Conservation (phyloP, 495 filamentous ascomycete genomes). For the Aspergillus indologenus region DNA sequence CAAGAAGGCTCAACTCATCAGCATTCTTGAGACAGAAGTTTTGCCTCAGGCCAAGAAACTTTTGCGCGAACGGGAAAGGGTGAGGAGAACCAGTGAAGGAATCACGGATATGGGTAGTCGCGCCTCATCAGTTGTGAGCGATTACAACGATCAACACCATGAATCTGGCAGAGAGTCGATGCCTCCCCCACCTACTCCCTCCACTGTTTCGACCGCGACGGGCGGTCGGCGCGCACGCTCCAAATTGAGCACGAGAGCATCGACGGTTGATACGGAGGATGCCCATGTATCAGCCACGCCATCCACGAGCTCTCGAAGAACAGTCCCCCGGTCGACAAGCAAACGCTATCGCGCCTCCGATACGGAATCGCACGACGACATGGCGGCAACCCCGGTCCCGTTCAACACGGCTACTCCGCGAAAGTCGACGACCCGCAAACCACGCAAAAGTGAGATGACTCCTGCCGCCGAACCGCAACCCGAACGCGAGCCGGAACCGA, state of each 20-base stretch:
- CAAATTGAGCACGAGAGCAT: constrained; percentile 37
- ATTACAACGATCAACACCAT: constrained; percentile 37
- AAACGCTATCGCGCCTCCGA: constrained; percentile 57
- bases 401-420: constrained; percentile 31
- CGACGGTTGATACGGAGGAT: constrained; percentile 39
- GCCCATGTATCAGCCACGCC: constrained; percentile 30
- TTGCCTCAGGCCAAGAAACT: constrained; percentile 73
- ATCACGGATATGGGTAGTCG: constrained; percentile 75
- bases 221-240: constrained; percentile 40
- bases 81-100: constrained; percentile 75
- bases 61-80: constrained; percentile 66
- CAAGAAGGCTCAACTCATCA: constrained; percentile 85
- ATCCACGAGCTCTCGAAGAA: constrained; percentile 28
- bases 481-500: constrained; percentile 21
- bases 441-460: constrained; percentile 55
- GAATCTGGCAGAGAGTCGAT: constrained; percentile 35
- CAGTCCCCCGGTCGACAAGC: constrained; percentile 36
- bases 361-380: constrained; percentile 44
- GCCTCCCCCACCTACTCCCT: constrained; percentile 46
- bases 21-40: constrained; percentile 77
- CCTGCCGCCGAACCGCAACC: constrained; percentile 42
- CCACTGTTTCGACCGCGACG: constrained; percentile 41
- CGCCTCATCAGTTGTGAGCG: constrained; percentile 46
- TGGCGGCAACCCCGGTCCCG: constrained; percentile 31
- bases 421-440: constrained; percentile 46